Evolutionary conservation across 2,329 filamentous ascomycete genomes (phyloP), one percentile per base, ranked within the genome.

Genomic region (Neophaeococcomyces mojaviensis): DNA sequence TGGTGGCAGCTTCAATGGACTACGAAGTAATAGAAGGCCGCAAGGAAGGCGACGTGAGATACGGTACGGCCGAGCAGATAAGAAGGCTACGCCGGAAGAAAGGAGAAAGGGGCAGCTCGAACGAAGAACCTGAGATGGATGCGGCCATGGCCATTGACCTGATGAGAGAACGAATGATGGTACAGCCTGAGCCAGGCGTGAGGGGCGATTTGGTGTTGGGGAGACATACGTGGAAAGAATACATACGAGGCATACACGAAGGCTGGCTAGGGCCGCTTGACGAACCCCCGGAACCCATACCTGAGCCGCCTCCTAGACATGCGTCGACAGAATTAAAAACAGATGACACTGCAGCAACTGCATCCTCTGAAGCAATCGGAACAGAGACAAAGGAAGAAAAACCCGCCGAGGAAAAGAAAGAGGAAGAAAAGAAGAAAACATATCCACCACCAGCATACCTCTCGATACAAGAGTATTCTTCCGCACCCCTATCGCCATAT

Each of bases 161-260:
- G 8, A 68, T 84, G 43, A 77, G 89, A 56, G 71, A 74, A 59
- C 77, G 72, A 53, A 79, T 81, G 50, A 82, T 82, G 5, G 77
- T 90, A 8, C 73, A 71, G 20, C 80, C 86, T 28, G 90, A 84
- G 59, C 73, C 82, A 3, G 89, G 86, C 8, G 72, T 84, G 18
- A 77, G 77, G 52, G 92, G 92, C 36, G 90, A 97, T 61, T 74
- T 98, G 42, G 81, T 97, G 15, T 79, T 98, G 57, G 92, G 92
- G 10, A 74, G 90, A 47, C 86, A 96, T 62, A 83, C 90, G 8
- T 98, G 92, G 92, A 98, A 96, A 68, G 92, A 98, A 67, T 98
- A 97, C 64, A 72, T 97, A 19, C 77, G 89, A 48, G 92, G 92
- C 37, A 62, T 97, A 55, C 92, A 98, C 63, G 92, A 98, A 67